Base-by-base conservation (phyloP, 2,329 filamentous ascomycete genomes). In the Botrytis byssoidea region DNA sequence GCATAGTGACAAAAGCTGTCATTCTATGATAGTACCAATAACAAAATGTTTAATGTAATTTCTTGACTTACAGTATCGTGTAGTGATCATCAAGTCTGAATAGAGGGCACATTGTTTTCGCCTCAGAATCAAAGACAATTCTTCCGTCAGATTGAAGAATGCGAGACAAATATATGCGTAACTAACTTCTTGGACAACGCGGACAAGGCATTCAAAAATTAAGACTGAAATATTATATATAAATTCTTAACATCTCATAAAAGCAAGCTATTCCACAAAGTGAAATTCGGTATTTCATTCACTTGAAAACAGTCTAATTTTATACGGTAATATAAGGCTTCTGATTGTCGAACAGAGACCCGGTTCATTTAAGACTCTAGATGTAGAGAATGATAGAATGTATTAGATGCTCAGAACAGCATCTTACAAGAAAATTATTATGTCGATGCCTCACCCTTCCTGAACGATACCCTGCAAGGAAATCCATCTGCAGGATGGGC, bases 401-500 rank as follows among this genome's bases (percentile, higher is more conserved):
- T 18, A 29, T 3, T 16, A n/a, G 25, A n/a, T 51, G 10, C 25
- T 57, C 6, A 29, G 14, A 2, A 14, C 51, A 18, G 18, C 16
- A 3, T 1, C 57, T 25, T 60, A 1, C 57, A 60, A 32, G 20
- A 0, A 22, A 68, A 40, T 29, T 20, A 57, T 9, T 18, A 35
- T 14, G 35, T 16, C 37, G 46, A 40, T 57, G 12, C 4, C n/a
- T 46, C 9, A 20, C n/a, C 37, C 55, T 70, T 63, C 14, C 40
- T 70, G n/a, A 70, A 63, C 1, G 1, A 20, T 12, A 73, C 55
- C 22, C 71, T 73, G 55, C 55, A 73, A 70, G 71, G 71, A 64
- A 73, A 70, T 16, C 59, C 37, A 64, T 73, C 66, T 16, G 65
- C 71, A 7, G 66, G 71, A 70, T 73, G 71, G 40, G 66, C 65